Percentiles rank a stretch among this genome's conserved stretches.
phyloP scores from a whole-genome alignment of 306 rosid species.

The Myrica gale region DNA sequence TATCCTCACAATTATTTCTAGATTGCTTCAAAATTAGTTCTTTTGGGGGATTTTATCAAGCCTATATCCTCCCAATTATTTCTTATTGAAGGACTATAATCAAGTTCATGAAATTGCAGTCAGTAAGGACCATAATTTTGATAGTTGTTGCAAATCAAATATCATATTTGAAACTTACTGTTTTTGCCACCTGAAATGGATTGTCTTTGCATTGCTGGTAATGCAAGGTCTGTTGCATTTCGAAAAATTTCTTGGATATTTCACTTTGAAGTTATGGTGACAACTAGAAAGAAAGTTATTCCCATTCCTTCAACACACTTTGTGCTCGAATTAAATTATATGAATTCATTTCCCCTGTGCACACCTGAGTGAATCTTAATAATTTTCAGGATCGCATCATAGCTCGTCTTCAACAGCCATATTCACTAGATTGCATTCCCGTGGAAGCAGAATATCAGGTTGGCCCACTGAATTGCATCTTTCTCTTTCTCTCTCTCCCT shows the following conservation, averaged over 20 bases:
- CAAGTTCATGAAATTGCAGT: not conserved
- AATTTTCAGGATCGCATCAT: slow-evolving; percentile 84
- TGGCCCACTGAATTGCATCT: slow-evolving; percentile 3
- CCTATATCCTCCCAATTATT: not conserved
- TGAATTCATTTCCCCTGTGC: not conserved
- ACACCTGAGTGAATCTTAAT: slow-evolving; percentile 12
- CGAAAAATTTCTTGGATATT: not conserved
- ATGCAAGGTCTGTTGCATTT: not conserved
- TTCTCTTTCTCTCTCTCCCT: not conserved
- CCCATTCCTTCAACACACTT: not conserved
- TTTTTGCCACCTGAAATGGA: not conserved
- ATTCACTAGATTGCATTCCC: slow-evolving; percentile 95
- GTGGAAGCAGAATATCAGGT: slow-evolving; percentile 99
- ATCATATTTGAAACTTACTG: not conserved
- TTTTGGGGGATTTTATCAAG: not conserved
- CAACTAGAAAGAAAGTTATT: not conserved
- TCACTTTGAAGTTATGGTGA: not conserved
- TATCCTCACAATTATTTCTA: not conserved
- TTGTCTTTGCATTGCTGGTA: not conserved
- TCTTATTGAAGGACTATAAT: not conserved
- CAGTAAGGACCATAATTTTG: not conserved
- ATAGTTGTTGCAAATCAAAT: not conserved
- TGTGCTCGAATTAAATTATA: not conserved
- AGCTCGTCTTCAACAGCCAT: slow-evolving; percentile 96
- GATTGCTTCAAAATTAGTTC: not conserved